Evolutionary conservation across 108 stramenopile genomes (phyloP).

Genomic region (Schizochytrium sp.): DNA sequence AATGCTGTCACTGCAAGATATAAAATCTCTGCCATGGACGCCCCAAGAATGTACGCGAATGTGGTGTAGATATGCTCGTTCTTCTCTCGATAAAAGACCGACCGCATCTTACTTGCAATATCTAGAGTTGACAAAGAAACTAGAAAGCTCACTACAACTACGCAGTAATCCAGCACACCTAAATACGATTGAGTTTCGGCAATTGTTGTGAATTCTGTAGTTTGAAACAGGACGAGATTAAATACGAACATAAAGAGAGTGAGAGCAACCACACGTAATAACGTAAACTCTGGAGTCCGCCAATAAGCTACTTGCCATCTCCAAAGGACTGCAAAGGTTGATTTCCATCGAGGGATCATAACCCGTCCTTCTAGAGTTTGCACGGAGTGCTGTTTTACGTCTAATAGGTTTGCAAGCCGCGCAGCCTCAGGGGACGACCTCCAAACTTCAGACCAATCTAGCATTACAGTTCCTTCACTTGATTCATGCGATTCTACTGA

Average conservation of each 20-base stretch:
- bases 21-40: neutral
- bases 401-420: too few species aligned
- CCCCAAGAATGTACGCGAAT: neutral
- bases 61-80: constrained; percentile 70
- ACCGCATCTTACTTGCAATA: constrained; percentile 69
- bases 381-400: too few species aligned
- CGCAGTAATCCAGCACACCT: neutral
- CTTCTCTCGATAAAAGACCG: constrained; percentile 77
- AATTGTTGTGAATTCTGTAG: neutral
- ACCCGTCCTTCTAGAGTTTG: too few species aligned
- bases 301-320: neutral
- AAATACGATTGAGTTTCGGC: neutral
- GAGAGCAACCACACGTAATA: neutral
- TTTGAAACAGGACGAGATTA: neutral
- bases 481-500: too few species aligned
- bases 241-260: constrained; percentile 23
- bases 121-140: constrained; percentile 69
- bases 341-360: too few species aligned
- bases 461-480: too few species aligned
- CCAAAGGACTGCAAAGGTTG: neutral
- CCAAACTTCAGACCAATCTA: too few species aligned
- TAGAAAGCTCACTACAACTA: constrained; percentile 68
- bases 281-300: neutral
- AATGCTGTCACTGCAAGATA: neutral
- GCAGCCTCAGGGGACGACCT: neutral